These are phyloP conservation scores for Cephalotrichum gorgonifer DNA, from an alignment of 2,329 filamentous ascomycete genomes.

Conservation along the genomic window DNA sequence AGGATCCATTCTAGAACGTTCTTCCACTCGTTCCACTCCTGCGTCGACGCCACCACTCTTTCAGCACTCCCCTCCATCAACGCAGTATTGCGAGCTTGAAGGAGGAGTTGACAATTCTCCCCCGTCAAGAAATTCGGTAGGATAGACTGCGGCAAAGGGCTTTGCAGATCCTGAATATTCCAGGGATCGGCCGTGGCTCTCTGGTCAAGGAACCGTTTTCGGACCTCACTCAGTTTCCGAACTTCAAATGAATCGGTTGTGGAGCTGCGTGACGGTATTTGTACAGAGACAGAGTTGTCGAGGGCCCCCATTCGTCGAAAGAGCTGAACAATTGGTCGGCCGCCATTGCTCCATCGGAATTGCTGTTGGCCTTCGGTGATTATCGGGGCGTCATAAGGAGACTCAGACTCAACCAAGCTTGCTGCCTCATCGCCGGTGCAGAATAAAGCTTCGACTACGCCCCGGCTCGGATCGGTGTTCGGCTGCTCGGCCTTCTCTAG, in stretches of 20 bases:
- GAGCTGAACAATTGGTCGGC: conserved; percentile 8
- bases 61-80: conserved; percentile 3
- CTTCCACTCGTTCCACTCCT: conserved; percentile 21
- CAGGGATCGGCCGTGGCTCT: conserved; percentile 5
- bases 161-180: conserved; percentile 7
- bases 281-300: conserved; percentile 7
- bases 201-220: conserved; percentile 5
- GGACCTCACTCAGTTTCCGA: conserved; percentile 7
- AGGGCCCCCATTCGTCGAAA: conserved; percentile 7
- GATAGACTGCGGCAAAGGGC: conserved; percentile 5
- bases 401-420: conserved; percentile 7
- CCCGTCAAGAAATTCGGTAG: conserved; percentile 6
- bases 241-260: conserved; percentile 5
- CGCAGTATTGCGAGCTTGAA: conserved; percentile 3
- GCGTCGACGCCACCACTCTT: conserved; percentile 11
- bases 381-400: conserved; percentile 7
- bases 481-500: conserved; percentile 4
- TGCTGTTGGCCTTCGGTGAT: conserved; percentile 9
- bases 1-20: conserved; percentile 21
- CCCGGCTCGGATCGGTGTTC: conserved; percentile 1
- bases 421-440: conserved; percentile 8
- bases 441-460: conserved; percentile 7
- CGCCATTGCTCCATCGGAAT: conserved; percentile 8
- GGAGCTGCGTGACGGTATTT: conserved; percentile 9
- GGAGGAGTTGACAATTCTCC: conserved; percentile 7